phyloP scores from a whole-genome alignment of 1,139 yeast genomes.

The Lizanozyma gosingica region DNA sequence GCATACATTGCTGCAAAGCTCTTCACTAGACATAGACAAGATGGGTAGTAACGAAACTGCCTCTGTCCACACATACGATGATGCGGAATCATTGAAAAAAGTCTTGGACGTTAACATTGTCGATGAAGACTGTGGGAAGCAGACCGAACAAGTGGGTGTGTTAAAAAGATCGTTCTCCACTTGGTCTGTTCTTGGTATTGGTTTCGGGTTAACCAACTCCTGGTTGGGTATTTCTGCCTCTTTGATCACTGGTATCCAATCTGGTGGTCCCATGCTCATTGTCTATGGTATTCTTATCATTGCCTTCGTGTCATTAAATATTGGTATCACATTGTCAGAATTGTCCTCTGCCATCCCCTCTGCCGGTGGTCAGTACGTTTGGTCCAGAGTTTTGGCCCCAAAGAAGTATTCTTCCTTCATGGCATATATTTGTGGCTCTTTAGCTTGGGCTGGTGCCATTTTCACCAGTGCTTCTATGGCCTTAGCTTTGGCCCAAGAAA shows the following conservation, averaged over 20 bases:
- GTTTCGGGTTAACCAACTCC: constrained; percentile 61
- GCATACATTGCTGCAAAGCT: no score
- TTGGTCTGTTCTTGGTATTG: constrained; percentile 51
- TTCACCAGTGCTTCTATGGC: constrained; percentile 56
- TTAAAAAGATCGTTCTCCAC: constrained; percentile 31
- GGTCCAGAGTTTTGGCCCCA: constrained; percentile 53
- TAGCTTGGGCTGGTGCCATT: constrained; percentile 53
- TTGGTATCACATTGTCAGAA: constrained; percentile 47
- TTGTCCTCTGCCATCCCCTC: constrained; percentile 51
- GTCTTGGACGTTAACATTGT: neutral
- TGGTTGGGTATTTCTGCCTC: constrained; percentile 67
- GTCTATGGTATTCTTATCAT: constrained; percentile 61
- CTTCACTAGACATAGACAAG: no score
- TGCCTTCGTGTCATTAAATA: constrained; percentile 41
- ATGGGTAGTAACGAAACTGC: no score
- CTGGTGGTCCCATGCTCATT: constrained; percentile 63
- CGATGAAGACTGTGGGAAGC: constrained; percentile 1
- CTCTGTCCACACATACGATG: neutral
- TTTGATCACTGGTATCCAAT: constrained; percentile 50
- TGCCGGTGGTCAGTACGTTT: constrained; percentile 60
- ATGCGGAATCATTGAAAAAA: neutral
- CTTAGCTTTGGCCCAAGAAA: constrained; percentile 39
- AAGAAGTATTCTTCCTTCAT: constrained; percentile 39
- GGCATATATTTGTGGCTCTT: constrained; percentile 49
- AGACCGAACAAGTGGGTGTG: constrained; percentile 16